Conservation (phyloP, 805 yeast species). For the Zygoascus biomembranicola region DNA sequence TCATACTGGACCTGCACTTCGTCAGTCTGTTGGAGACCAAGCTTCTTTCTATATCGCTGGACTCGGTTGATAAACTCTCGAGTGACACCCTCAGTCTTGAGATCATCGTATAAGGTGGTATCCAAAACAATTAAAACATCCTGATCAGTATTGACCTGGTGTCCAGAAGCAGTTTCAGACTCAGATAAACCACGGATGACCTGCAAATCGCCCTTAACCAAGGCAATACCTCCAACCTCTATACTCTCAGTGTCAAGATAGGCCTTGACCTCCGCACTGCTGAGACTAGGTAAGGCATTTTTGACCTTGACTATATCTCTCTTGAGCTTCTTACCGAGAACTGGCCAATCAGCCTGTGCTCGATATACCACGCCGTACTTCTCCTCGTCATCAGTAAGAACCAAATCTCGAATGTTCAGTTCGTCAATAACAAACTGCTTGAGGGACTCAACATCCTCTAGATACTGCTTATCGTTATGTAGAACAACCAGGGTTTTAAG, state of each 20-base stretch:
- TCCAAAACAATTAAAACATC: constrained; percentile 89
- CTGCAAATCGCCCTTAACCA: constrained; percentile 79
- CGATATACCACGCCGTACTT: constrained; percentile 86
- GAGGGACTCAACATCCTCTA: constrained; percentile 70
- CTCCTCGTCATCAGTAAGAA: constrained; percentile 84
- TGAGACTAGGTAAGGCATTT: constrained; percentile 77
- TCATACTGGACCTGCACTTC: constrained; percentile 84
- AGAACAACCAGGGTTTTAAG: constrained; percentile 78
- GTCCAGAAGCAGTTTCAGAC: constrained; percentile 47
- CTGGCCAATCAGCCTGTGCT: constrained; percentile 99
- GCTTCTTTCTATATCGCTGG: constrained; percentile 95
- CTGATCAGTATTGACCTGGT: constrained; percentile 78
- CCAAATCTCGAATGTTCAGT: constrained; percentile 80
- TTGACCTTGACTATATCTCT: constrained; percentile 89
- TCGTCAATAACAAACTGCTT: constrained; percentile 79
- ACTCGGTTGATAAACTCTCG: constrained; percentile 96
- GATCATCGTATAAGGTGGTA: constrained; percentile 75
- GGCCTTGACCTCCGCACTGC: constrained; percentile 74
- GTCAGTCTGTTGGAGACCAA: constrained; percentile 89
- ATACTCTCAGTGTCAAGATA: constrained; percentile 68
- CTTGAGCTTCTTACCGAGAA: constrained; percentile 93
- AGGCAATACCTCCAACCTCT: constrained; percentile 80
- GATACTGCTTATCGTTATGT: constrained; percentile 66
- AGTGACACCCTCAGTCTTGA: constrained; percentile 89
- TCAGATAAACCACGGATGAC: constrained; percentile 86